Evolutionary conservation across 257 asterid species (phyloP), one percentile per base, ranked within the genome.

Genomic region (Forsythia suspensa): DNA sequence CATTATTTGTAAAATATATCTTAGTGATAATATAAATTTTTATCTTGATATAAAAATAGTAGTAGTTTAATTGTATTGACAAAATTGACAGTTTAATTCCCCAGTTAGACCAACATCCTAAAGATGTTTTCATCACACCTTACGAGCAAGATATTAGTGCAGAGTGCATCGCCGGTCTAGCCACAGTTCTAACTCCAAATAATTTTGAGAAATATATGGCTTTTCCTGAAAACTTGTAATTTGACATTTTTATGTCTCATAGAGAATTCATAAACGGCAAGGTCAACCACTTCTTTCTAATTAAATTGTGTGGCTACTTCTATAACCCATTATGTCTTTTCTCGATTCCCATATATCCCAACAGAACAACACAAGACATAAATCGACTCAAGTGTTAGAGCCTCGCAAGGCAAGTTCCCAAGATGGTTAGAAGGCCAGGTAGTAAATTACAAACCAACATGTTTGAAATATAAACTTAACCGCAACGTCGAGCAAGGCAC

Each of bases 41-140:
- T 24, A 24, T 24, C 24, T 24, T 24, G 24, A 24, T 24, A 24
- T 24, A 24, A 24, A 24, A 24, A 24, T 24, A 24, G n/a, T 86
- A 86, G 8, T 79, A 80, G 87, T 84, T 90, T 59, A 66, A 78
- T 57, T 77, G 79, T 57, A 68, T 38, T 18, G 75, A 85, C 82
- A 88, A 86, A 61, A 75, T 89, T 15, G 80, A 80, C 72, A 65
- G 81, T 77, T 79, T 72, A 65, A 71, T 78, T 80, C 88, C 87
- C 29, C 73, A 84, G 46, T 46, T 83, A 70, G 15, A 70, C 43
- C 69, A 80, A 7, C 84, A 83, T 42, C 79, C 87, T 13, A 57
- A 82, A 40, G 97, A 92, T 84, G 90, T 90, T 73, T 87, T 86
- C 77, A 79, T 86, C 77, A 81, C 91, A 18, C 73, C 90, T 43